phyloP scores from a whole-genome alignment of 805 yeast species.

The Soucietia sequanensis region DNA sequence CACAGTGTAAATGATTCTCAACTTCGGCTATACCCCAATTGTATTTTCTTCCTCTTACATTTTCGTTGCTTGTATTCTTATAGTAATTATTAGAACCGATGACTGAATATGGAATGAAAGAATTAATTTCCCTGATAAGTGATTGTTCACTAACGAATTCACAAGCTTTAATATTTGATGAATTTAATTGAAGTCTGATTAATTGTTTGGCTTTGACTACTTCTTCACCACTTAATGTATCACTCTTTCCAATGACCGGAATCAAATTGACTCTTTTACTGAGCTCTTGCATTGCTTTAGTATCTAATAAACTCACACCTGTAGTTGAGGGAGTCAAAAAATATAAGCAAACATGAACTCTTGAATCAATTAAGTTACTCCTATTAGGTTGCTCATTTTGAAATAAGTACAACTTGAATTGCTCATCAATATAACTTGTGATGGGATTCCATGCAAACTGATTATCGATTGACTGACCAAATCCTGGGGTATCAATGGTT shows the following conservation, averaged over 20 bases:
- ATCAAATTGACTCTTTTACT: conserved; percentile 34
- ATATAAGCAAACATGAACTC: conserved; percentile 85
- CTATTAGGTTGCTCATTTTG: conserved; percentile 60
- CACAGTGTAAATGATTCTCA: conserved; percentile 76
- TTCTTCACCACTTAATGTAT: conserved; percentile 28
- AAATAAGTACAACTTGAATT: conserved; percentile 59
- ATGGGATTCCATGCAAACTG: conserved; percentile 40
- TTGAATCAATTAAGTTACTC: conserved; percentile 45
- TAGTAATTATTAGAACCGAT: conserved; percentile 58
- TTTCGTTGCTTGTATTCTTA: too few species aligned
- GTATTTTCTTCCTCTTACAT: conserved; percentile 66
- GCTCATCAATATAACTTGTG: conserved; percentile 74
- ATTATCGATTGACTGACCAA: conserved; percentile 64
- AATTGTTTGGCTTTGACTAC: conserved; percentile 21
- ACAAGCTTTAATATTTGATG: conserved; percentile 29
- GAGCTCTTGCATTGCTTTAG: conserved; percentile 33
- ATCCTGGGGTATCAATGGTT: conserved; percentile 71
- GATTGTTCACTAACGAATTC: conserved; percentile 28
- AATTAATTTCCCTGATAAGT: conserved; percentile 28
- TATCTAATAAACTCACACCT: conserved; percentile 39
- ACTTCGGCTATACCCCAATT: conserved; percentile 87
- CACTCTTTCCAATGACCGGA: conserved; percentile 40
- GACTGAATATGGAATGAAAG: conserved; percentile 65
- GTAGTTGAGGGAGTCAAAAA: conserved; percentile 71
- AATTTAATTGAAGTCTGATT: conserved; percentile 21